Base-by-base conservation (phyloP, 225 moss, liverwort and hornwort genomes). In the Pleurozium schreberi region DNA sequence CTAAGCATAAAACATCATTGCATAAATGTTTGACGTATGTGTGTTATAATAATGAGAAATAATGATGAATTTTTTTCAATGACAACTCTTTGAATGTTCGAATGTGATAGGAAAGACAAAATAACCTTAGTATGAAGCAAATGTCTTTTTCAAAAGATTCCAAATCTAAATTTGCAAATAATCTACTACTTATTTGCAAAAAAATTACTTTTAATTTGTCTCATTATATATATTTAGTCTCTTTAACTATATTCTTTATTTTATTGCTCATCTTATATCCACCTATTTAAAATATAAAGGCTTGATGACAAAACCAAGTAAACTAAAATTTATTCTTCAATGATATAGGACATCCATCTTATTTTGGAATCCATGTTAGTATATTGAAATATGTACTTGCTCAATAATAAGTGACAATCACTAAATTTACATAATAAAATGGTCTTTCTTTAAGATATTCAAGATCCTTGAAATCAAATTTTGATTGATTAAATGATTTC, bases 361-460 rank as follows among this genome's bases (percentile, higher is more conserved):
- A 12, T 42, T 47, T 82, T 5, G 3, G 1, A 82, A 47, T 63
- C 9, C 6, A 23, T 30, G 0, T 16, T 47, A 23, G 7, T 82
- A 7, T 21, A 62, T 1, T 62, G 0, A 47, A 82, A 63, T 43
- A 17, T 34, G 2, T 10, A 23, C 3, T 45, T 61, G 3, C 3
- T 4, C 2, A 62, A 23, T 0, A 61, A 11, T 28, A 5, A 8
- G 59, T 59, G 18, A 22, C 7, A 47, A 82, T 25, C 5, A 62
- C 23, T 62, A 22, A 5, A 47, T 63, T 63, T 82, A 34, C 1
- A 34, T 23, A 0, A 47, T 9, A 11, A 17, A 20, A 3, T 14
- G 5, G 0, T 16, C 10, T 31, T 45, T 23, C 3, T 81, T n/a
- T 6, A 62, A 34, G 10, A 23, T 23, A 23, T 45, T 23, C 1